Conservation (phyloP, 208 protist species). For the Angomonas ambiguus region DNA sequence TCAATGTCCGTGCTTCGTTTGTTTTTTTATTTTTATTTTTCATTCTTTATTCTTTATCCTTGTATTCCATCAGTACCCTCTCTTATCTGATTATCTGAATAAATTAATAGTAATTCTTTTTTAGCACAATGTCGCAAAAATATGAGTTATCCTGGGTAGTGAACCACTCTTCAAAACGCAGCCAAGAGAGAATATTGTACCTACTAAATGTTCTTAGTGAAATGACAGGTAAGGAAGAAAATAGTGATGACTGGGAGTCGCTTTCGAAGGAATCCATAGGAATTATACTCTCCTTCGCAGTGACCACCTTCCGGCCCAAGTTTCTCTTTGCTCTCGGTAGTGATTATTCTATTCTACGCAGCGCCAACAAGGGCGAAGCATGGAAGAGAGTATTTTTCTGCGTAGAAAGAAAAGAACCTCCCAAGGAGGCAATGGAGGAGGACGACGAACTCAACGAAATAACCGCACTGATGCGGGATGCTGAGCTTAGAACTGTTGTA, state of each 20-base stretch:
- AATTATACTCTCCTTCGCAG: slow-evolving; percentile 24
- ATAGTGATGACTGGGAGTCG: not conserved
- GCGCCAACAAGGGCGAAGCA: slow-evolving; percentile 51
- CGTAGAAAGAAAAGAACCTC: not conserved
- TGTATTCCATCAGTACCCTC: too few relatives aligned
- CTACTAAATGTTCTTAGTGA: not conserved
- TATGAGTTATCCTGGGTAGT: not conserved
- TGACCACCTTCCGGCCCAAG: slow-evolving; percentile 25
- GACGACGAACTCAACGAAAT: not conserved
- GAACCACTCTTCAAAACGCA: not conserved
- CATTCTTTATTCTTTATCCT: too few relatives aligned
- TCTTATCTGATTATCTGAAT: not conserved
- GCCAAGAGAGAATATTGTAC: not conserved
- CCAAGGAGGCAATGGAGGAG: not conserved
- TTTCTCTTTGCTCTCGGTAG: slow-evolving; percentile 62
- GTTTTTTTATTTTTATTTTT: not conserved
- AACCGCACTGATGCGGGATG: not conserved
- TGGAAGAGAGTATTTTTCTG: slow-evolving; percentile 33
- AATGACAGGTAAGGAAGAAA: not conserved
- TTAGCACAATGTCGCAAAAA: slow-evolving; percentile 1
- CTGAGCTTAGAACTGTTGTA: not conserved
- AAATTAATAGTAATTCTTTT: too few relatives aligned
- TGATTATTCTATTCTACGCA: slow-evolving; percentile 51
- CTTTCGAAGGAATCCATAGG: slow-evolving; percentile 26
- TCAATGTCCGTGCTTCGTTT: too few relatives aligned